phyloP scores from a whole-genome alignment of 2,329 filamentous ascomycete genomes.

The Colletotrichum chlorophyti region DNA sequence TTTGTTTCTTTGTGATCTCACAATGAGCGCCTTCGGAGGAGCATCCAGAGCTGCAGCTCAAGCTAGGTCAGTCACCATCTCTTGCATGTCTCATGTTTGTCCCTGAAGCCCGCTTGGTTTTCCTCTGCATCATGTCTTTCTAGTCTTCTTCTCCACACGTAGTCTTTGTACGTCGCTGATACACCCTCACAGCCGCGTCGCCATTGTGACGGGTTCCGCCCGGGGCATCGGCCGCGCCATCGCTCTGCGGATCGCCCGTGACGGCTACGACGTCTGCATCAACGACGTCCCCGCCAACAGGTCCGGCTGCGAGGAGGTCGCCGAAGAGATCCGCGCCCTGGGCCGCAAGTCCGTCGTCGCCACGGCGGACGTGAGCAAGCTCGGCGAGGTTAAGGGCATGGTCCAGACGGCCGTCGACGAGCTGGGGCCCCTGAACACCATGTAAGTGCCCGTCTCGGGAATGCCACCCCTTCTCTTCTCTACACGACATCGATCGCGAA shows the following conservation, averaged over 20 bases:
- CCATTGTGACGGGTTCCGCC: slow-evolving; percentile 24
- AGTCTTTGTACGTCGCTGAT: not conserved
- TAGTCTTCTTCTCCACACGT: not conserved
- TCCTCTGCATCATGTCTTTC: not conserved
- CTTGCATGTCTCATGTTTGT: not conserved
- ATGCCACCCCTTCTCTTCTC: no score
- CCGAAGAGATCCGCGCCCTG: slow-evolving; percentile 57
- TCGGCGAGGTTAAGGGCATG: slow-evolving; percentile 56
- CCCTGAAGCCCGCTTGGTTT: not conserved
- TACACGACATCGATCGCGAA: no score
- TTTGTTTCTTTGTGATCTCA: no score
- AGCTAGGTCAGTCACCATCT: not conserved
- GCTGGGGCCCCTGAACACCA: slow-evolving; percentile 56
- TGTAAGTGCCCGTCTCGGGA: slow-evolving; percentile 34
- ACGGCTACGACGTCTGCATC: slow-evolving; percentile 71
- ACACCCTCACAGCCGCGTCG: not conserved
- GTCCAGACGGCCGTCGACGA: slow-evolving; percentile 57
- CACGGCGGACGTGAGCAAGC: slow-evolving; percentile 67
- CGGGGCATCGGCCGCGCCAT: slow-evolving; percentile 63
- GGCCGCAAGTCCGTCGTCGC: slow-evolving; percentile 61
- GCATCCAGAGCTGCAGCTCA: slow-evolving; percentile 14
- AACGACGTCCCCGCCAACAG: slow-evolving; percentile 66
- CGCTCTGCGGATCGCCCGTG: slow-evolving; percentile 66
- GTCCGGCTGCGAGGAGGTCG: slow-evolving; percentile 57
- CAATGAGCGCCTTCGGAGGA: slow-evolving; percentile 18